phyloP scores from a whole-genome alignment of 1,139 yeast species.

The Yamadazyma jaroonii region DNA sequence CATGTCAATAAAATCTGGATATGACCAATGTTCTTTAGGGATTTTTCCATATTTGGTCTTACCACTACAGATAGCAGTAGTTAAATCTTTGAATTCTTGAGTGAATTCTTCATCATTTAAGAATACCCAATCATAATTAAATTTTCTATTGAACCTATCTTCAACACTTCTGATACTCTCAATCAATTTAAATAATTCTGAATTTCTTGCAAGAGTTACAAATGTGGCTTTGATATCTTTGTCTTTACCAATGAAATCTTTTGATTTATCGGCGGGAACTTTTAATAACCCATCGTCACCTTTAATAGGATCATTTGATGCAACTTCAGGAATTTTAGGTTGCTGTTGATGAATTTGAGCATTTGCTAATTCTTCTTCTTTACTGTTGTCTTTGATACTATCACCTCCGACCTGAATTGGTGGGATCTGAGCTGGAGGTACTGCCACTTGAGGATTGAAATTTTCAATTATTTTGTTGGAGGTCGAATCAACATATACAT shows the following conservation, averaged over 20 bases:
- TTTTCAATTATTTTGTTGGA: slow-evolving; percentile 20
- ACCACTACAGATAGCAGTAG: slow-evolving; percentile 54
- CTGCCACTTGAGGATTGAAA: slow-evolving; percentile 9
- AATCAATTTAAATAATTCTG: slow-evolving; percentile 62
- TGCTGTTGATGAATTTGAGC: slow-evolving; percentile 10
- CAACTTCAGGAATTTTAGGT: background rate
- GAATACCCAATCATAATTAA: slow-evolving; percentile 79
- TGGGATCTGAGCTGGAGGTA: background rate
- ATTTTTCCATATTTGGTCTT: slow-evolving; percentile 59
- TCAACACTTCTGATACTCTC: slow-evolving; percentile 66
- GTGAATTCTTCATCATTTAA: slow-evolving; percentile 63
- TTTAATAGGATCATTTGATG: background rate
- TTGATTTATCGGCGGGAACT: slow-evolving; percentile 10
- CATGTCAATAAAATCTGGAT: slow-evolving; percentile 68
- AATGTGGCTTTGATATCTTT: slow-evolving; percentile 57
- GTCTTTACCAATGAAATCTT: slow-evolving; percentile 14
- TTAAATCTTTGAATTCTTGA: slow-evolving; percentile 51
- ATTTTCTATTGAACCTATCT: slow-evolving; percentile 66
- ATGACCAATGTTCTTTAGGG: slow-evolving; percentile 67
- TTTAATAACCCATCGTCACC: slow-evolving; percentile 8
- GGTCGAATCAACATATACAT: slow-evolving; percentile 24
- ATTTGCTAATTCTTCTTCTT: slow-evolving; percentile 15
- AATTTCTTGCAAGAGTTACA: slow-evolving; percentile 59
- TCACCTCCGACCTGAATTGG: background rate
- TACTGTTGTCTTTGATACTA: slow-evolving; percentile 17